Evolutionary conservation across 2,329 filamentous ascomycete genomes (phyloP).

Genomic region (Neospermospora avenae): DNA sequence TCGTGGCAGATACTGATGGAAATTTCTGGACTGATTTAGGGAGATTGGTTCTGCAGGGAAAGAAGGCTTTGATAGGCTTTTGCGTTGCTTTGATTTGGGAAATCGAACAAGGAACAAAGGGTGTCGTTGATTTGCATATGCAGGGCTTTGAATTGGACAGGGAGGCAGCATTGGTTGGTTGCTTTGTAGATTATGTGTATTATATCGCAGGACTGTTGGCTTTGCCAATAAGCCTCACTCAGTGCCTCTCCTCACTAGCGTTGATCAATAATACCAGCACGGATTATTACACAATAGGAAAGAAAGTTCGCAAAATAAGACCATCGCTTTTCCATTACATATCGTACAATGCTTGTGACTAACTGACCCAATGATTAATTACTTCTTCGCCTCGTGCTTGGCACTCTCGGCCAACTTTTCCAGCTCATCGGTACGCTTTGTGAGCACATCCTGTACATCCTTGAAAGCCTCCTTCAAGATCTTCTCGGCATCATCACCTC

Average conservation of each 20-base stretch:
- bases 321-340: background rate
- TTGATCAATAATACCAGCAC: background rate
- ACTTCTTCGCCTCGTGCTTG: slow-evolving; percentile 21
- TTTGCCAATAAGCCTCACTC: background rate
- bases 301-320: background rate
- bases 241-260: background rate
- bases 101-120: background rate
- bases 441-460: slow-evolving; percentile 62
- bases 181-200: background rate
- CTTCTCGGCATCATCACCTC: slow-evolving; percentile 66
- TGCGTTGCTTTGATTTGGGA: background rate
- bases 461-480: slow-evolving; percentile 66
- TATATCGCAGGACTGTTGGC: background rate
- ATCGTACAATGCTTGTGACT: background rate
- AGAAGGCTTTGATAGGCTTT: background rate
- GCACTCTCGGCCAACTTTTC: slow-evolving; percentile 56
- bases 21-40: background rate
- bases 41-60: background rate
- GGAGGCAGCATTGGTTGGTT: background rate
- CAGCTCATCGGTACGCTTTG: slow-evolving; percentile 54
- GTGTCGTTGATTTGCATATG: background rate
- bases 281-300: background rate
- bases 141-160: background rate
- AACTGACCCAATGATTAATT: background rate
- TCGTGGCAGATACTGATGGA: background rate